Conservation (phyloP, 2,329 filamentous ascomycete genomes). For the Ambrosiella beaveri region DNA sequence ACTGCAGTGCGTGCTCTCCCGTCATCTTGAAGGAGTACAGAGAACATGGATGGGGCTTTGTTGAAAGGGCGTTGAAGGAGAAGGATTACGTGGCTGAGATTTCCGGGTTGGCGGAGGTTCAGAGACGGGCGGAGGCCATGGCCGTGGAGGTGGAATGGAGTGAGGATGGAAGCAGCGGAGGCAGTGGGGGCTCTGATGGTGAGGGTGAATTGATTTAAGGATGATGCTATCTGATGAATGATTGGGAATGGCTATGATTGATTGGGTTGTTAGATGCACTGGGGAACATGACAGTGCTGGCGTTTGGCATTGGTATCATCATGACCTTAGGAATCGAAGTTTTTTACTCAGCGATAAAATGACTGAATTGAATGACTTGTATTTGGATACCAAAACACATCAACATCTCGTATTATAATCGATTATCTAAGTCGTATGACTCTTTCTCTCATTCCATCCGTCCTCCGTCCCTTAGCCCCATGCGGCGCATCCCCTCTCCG, state of each 20-base stretch:
- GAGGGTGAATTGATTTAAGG: constrained; percentile 35
- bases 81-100: constrained; percentile 65
- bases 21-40: constrained; percentile 52
- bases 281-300: constrained; percentile 27
- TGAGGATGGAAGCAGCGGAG: constrained; percentile 17
- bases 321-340: too few species aligned
- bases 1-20: constrained; percentile 64
- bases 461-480: constrained; percentile 32
- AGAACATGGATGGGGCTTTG: constrained; percentile 55
- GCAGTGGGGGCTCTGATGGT: constrained; percentile 27
- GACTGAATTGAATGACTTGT: too few species aligned
- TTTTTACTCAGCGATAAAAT: too few species aligned
- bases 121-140: constrained; percentile 37
- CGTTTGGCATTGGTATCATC: constrained; percentile 51
- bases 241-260: neutral
- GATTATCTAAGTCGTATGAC: too few species aligned
- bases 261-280: constrained; percentile 26
- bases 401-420: too few species aligned
- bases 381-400: too few species aligned
- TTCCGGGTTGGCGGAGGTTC: constrained; percentile 57
- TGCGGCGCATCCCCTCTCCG: constrained; percentile 44
- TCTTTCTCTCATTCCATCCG: neutral
- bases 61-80: constrained; percentile 56
- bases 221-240: neutral
- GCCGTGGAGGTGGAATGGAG: constrained; percentile 42